These are phyloP conservation scores for Talaromyces sp. DNA, from an alignment of 2,329 filamentous ascomycete species.

Conservation along the genomic window DNA sequence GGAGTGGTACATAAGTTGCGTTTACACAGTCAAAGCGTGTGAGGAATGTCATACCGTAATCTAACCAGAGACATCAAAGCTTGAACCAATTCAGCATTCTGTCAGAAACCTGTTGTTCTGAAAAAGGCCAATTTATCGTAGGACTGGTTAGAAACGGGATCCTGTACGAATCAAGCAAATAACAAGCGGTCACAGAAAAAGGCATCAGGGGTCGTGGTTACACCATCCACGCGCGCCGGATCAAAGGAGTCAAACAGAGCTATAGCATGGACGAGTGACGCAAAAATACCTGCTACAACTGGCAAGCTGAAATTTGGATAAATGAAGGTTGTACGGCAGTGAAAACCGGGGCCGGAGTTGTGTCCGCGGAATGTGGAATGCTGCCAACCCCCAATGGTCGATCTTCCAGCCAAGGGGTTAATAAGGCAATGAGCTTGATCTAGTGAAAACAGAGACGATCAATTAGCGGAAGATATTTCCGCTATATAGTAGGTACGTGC, in stretches of 20 bases:
- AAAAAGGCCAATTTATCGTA: neutral
- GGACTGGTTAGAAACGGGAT: neutral
- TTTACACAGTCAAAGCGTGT: neutral
- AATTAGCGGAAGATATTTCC: neutral
- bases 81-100: neutral
- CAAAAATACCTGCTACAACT: neutral
- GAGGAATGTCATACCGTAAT: neutral
- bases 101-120: neutral
- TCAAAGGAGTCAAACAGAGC: neutral
- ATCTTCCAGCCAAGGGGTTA: neutral
- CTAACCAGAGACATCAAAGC: neutral
- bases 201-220: neutral
- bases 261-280: neutral
- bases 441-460: neutral
- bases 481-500: neutral
- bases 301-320: neutral
- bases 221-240: neutral
- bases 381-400: neutral
- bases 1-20: neutral
- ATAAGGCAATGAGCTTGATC: neutral
- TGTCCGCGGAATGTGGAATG: conserved; percentile 7
- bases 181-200: neutral
- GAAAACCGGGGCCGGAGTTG: neutral
- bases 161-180: neutral
- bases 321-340: neutral